Evolutionary conservation across 805 yeast genomes (phyloP).

Genomic region (Phaffomyces opuntiae): DNA sequence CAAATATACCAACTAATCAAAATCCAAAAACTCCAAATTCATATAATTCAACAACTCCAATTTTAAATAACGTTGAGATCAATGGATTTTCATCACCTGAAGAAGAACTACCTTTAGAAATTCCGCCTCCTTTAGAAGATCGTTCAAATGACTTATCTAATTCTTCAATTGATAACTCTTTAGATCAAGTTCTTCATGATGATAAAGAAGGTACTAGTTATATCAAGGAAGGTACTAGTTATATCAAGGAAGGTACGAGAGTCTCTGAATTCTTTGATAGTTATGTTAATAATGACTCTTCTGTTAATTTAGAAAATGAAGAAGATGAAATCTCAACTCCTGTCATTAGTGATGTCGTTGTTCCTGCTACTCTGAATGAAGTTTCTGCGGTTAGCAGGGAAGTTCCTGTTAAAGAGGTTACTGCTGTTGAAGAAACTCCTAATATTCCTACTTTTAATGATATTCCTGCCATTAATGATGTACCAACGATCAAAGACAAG

Average conservation of each 20-base stretch:
- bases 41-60: background rate
- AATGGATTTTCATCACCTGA: slow-evolving; percentile 10
- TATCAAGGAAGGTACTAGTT: slow-evolving; percentile 7
- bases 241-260: slow-evolving; percentile 10
- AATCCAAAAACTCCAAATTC: background rate
- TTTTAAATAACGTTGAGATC: background rate
- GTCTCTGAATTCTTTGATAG: slow-evolving; percentile 25
- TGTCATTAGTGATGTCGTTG: background rate
- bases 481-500: background rate
- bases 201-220: slow-evolving; percentile 5
- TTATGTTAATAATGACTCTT: slow-evolving; percentile 13
- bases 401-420: too few relatives aligned
- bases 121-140: slow-evolving; percentile 22
- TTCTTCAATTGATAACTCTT: background rate
- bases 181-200: background rate
- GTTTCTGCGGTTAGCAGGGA: too few relatives aligned
- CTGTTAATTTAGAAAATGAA: slow-evolving; percentile 1
- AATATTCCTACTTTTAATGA: too few relatives aligned
- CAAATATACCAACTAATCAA: slow-evolving; percentile 1
- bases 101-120: slow-evolving; percentile 20
- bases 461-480: too few relatives aligned
- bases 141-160: slow-evolving; percentile 6
- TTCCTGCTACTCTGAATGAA: too few relatives aligned
- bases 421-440: too few relatives aligned
- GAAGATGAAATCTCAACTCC: background rate